These are phyloP conservation scores for Pichia cabralensis DNA, from an alignment of 805 yeast species.

Conservation along the genomic window DNA sequence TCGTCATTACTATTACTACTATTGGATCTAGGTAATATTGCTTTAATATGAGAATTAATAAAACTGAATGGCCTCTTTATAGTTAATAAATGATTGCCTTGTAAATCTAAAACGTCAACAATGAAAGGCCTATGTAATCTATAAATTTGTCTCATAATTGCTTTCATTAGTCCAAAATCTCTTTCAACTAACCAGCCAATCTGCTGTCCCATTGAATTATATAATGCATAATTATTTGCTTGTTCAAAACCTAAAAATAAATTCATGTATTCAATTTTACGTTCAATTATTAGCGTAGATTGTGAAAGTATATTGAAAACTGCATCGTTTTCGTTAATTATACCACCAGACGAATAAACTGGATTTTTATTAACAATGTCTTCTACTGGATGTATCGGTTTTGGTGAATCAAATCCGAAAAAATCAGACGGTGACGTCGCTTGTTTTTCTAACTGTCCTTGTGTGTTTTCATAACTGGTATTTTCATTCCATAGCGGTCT, in stretches of 20 bases:
- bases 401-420: too few relatives aligned
- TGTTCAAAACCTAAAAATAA: conserved; percentile 86
- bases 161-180: conserved; percentile 58
- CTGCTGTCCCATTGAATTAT: conserved; percentile 63
- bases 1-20: conserved; percentile 21
- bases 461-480: too few relatives aligned
- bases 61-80: conserved; percentile 78
- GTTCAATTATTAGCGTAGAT: conserved; percentile 79
- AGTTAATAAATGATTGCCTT: conserved; percentile 50
- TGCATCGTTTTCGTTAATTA: conserved; percentile 48
- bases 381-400: conserved; percentile 20
- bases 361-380: neutral
- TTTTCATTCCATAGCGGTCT: too few relatives aligned
- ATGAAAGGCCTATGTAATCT: conserved; percentile 79
- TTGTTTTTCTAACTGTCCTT: too few relatives aligned
- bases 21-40: conserved; percentile 43
- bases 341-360: conserved; percentile 27
- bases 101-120: conserved; percentile 58
- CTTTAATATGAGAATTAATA: conserved; percentile 81
- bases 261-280: conserved; percentile 84
- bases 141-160: conserved; percentile 74
- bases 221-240: conserved; percentile 66
- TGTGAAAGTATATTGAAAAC: conserved; percentile 54
- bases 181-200: conserved; percentile 78
- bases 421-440: too few relatives aligned